phyloP scores from a whole-genome alignment of 305 asterid species.

The Fraxinus paxiana region DNA sequence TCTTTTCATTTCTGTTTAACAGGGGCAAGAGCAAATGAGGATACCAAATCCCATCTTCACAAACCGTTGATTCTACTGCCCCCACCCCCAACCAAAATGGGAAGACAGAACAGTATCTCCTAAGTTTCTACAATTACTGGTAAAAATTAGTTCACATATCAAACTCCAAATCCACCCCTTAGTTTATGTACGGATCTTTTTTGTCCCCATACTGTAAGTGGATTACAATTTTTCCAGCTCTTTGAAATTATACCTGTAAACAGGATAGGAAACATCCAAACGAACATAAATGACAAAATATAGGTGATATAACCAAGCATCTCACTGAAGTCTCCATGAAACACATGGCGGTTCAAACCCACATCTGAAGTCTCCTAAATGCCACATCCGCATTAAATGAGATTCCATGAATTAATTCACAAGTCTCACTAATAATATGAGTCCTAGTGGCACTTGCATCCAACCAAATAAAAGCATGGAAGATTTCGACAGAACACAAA shows the following conservation, averaged over 20 bases:
- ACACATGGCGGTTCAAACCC: neutral
- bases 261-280: neutral
- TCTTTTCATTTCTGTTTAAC: neutral
- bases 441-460: neutral
- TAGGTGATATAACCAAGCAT: neutral
- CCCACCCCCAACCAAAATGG: neutral
- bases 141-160: neutral
- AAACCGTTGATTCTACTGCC: neutral
- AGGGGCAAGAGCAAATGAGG: neutral
- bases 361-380: neutral
- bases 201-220: neutral
- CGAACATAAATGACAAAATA: neutral
- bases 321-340: conserved; percentile 7
- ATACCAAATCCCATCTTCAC: neutral
- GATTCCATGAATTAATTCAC: neutral
- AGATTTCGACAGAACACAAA: neutral
- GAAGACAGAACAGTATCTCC: neutral
- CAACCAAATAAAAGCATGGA: neutral
- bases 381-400: neutral
- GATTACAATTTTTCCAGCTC: conserved; percentile 2
- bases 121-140: neutral
- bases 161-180: neutral
- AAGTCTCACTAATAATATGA: neutral
- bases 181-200: neutral
- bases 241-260: neutral